These are phyloP conservation scores for Chlamydomonas incerta DNA, from an alignment of 139 green algal genomes.

Conservation along the genomic window DNA sequence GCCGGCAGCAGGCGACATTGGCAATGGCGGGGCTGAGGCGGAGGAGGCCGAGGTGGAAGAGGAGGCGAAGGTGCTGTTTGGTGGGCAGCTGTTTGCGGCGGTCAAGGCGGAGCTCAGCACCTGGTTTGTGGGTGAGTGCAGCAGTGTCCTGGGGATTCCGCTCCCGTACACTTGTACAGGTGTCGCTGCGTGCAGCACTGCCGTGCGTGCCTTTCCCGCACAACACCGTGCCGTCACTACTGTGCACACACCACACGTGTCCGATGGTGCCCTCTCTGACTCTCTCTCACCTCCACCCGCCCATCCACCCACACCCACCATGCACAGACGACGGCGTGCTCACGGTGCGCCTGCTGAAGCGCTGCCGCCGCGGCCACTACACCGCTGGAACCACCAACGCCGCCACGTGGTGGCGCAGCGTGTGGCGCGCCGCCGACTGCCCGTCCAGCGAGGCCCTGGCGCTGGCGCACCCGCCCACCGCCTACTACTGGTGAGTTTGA, in stretches of 20 bases:
- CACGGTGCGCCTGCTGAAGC: constrained; percentile 85
- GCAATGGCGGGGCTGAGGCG: too few species aligned
- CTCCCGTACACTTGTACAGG: too few species aligned
- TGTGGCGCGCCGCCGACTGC: constrained; percentile 33
- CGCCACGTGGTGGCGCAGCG: constrained; percentile 78
- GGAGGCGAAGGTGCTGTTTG: constrained; percentile 54
- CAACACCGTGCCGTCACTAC: too few species aligned
- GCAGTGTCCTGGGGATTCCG: too few species aligned
- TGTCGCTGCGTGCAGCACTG: too few species aligned
- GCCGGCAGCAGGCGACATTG: too few species aligned
- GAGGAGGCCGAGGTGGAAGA: too few species aligned
- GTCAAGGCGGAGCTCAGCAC: constrained; percentile 86
- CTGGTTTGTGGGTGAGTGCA: constrained; percentile 74
- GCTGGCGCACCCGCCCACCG: constrained; percentile 10
- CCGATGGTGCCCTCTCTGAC: background rate
- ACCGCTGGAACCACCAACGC: constrained; percentile 74
- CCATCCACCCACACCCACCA: background rate
- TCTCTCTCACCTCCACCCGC: background rate
- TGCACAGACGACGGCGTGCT: constrained; percentile 76
- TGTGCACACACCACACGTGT: background rate
- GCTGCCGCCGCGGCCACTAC: constrained; percentile 83
- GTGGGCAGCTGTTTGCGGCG: constrained; percentile 62
- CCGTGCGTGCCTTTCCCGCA: background rate
- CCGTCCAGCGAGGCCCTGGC: constrained; percentile 7
- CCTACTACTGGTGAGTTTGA: constrained; percentile 19